Base-by-base conservation (phyloP, 345 rosid genomes). In the Viola odorata region DNA sequence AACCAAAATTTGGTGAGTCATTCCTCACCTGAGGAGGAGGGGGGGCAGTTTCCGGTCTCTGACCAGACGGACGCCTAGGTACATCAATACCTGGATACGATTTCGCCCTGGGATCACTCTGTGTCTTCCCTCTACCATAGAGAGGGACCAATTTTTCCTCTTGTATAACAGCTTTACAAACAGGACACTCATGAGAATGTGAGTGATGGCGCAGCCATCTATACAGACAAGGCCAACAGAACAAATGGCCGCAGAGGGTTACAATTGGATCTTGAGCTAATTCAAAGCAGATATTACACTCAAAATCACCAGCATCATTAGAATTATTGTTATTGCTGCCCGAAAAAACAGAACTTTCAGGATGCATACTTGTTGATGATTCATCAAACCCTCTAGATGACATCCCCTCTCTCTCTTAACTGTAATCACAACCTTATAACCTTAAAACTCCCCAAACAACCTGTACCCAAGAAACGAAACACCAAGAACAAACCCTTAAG, bases 241-340 rank as follows among this genome's bases (percentile, higher is more conserved):
- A 91, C 62, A 94, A 94, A 42, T 94, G 96, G 11, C 97, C 95
- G 44, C 99, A 94, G 32, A 86, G 89, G 8, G 97, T 94, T 8
- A 88, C 85, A 12, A 88, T 82, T 0, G 96, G 92, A 68, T 94
- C 99, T 67, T 82, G 91, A 59, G 97, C 95, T 67, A 88, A 67
- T 50, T 94, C 99, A 0, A 94, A 88, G 73, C 95, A 94, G 48
- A 94, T 94, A 73, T 94, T 94, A 81, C 99, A 94, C 65, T 94
- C 96, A 37, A 89, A 92, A 76, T 84, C 89, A 4, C 84, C 90
- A 11, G 77, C 84, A 61, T 91, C 96, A 63, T 71, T 82, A 50
- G 60, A 32, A 66, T 61, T 73, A 41, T 51, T 70, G 32, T 23
- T 23, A 23, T 23, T 23, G 2, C 32, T 23, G 32, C 71, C 78